Base-by-base conservation (phyloP, 2,329 filamentous ascomycete genomes). In the Colletotrichum salicis region DNA sequence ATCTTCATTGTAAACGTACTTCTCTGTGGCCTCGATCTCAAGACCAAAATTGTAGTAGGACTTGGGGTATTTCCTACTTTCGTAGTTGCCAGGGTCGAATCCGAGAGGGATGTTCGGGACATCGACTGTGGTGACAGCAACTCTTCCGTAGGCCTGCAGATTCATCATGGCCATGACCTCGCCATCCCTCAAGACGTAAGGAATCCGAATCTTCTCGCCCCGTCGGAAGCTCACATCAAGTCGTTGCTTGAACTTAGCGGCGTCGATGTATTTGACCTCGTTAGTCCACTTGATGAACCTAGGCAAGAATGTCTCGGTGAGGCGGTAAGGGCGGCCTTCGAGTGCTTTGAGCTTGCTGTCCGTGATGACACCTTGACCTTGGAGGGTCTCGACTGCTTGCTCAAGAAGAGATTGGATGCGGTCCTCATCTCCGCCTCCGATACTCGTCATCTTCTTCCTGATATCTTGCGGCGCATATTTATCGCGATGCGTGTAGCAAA, bases 41-140 rank as follows among this genome's bases (percentile, higher is more conserved):
- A 94, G 83, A 11, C 86, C 85, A 79, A 93, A 94, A 74, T 89
- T 87, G 61, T 93, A 86, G 75, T 90, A 89, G 41, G 86, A 85
- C 75, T 92, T 91, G 45, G 92, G 88, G 73, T 92, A 91, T 70
- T 89, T 89, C 67, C 92, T 87, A 27, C 90, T 92, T 76, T 93
- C 90, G 79, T 95, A 95, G 74, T 92, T 90, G 19, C 89, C 89
- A 8, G 91, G 91, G 64, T 89, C 88, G 76, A 94, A 92, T 1
- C 93, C 93, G 78, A 93, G 91, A 2, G 91, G 90, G 35, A 93
- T 89, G 61, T 86, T 76, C 1, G 89, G 89, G 5, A 92, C 86
- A 52, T 91, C 84, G 1, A 86, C 77, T 0, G 88, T 84, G 4
- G 85, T 81, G 7, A 93, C 77, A 19, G 78, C 83, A 54, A 94